A percentile compares a stretch with the other conserved stretches of the same genome.
These are phyloP conservation scores for Suillus discolor DNA, from an alignment of 768 basidiomycete species.

Conservation along the genomic window DNA sequence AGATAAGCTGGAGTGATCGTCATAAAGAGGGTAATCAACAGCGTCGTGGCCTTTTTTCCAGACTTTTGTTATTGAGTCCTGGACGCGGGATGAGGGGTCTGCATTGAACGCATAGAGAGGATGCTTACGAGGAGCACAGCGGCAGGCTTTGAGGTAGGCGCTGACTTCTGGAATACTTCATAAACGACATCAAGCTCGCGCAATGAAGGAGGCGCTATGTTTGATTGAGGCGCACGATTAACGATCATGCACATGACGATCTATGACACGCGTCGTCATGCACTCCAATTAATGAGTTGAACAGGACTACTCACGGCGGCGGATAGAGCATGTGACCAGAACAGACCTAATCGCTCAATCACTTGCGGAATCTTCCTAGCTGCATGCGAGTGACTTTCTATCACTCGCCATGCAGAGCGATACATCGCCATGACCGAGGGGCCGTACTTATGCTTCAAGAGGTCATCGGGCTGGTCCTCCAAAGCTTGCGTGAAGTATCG, in stretches of 20 bases:
- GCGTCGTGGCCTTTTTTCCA: conserved; percentile 47
- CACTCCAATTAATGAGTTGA: neutral
- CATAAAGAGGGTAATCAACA: conserved; percentile 31
- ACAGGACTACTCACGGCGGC: conserved; percentile 51
- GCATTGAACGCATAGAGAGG: neutral
- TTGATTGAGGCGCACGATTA: conserved; percentile 50
- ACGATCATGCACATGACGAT: conserved; percentile 60
- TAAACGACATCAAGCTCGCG: conserved; percentile 49
- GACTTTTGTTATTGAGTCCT: conserved; percentile 46
- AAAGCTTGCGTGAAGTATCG: conserved; percentile 70
- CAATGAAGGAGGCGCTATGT: conserved; percentile 47
- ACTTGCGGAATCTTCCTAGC: conserved; percentile 44
- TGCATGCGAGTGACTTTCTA: conserved; percentile 48
- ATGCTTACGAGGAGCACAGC: conserved; percentile 44
- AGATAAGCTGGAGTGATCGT: conserved; percentile 30
- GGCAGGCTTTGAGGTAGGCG: conserved; percentile 47
- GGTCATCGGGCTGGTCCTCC: conserved; percentile 57
- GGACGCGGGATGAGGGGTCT: conserved; percentile 1
- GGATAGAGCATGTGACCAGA: conserved; percentile 71
- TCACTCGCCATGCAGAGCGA: conserved; percentile 70
- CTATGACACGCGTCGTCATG: conserved; percentile 34
- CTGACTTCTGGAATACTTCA: conserved; percentile 49
- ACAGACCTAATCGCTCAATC: conserved; percentile 46
- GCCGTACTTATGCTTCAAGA: conserved; percentile 61
- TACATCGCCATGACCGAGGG: conserved; percentile 75